Evolutionary conservation across 768 basidiomycete species (phyloP).

Genomic region (Pulveroboletus frians): DNA sequence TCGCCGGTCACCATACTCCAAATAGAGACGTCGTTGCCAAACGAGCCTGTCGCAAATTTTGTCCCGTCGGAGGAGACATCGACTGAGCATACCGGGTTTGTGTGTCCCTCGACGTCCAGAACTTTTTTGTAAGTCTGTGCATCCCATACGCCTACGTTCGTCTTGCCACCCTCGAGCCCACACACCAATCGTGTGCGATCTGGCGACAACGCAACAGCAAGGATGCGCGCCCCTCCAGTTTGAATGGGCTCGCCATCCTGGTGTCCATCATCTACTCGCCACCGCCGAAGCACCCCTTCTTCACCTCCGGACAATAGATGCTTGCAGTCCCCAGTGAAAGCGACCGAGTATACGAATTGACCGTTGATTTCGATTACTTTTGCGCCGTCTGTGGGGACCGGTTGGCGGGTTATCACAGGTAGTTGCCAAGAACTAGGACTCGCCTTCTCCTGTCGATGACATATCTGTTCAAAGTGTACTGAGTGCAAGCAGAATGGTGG

Average conservation of each 20-base stretch:
- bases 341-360: no score
- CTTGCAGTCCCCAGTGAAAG: not conserved
- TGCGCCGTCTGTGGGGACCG: not conserved
- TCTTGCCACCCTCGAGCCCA: not conserved
- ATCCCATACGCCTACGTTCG: not conserved
- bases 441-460: not conserved
- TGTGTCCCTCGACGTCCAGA: not conserved
- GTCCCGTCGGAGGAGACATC: not conserved
- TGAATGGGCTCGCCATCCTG: not conserved
- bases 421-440: no score
- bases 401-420: not conserved
- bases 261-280: not conserved
- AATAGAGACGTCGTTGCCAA: not conserved
- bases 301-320: not conserved
- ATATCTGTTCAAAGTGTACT: not conserved
- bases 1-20: not conserved
- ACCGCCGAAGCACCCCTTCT: not conserved
- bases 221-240: not conserved
- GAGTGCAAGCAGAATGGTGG: not conserved
- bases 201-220: not conserved
- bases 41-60: not conserved
- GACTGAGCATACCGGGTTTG: not conserved
- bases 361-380: not conserved
- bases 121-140: not conserved
- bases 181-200: not conserved